Evolutionary conservation across 2,329 filamentous ascomycete genomes (phyloP), one percentile per base, ranked within the genome.

Genomic region (Stagonosporopsis vannaccii): DNA sequence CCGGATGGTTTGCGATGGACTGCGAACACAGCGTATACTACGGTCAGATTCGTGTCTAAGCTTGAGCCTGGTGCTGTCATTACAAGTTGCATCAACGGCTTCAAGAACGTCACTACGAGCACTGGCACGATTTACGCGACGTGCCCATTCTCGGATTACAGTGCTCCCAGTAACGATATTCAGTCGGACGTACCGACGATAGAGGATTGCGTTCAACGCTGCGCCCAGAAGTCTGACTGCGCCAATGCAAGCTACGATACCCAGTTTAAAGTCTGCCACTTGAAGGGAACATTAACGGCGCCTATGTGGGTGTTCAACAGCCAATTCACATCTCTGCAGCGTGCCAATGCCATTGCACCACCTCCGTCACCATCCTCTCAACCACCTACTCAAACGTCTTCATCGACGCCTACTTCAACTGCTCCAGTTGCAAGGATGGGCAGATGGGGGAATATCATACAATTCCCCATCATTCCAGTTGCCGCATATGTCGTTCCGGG

Each of bases 401-500:
- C 28, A 17, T 17, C 33, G 17, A 17, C 33, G 11, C 33, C 33
- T 19, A 36, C 33, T 36, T 36, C 33, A 36, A 36, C 19, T 36
- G 33, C 33, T 36, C 15, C 37, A 40, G 37, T 40, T 6, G 37
- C 37, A 15, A 40, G 17, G 15, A 19, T 47, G 23, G 49, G 56
- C 33, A 50, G n/a, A 32, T 55, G 56, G 56, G 40, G 39, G 8
- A 43, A 54, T 13, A 47, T 67, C 6, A 65, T 67, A 22, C 25
- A 58, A 1, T 61, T 67, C 26, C 62, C 62, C 2, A 50, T 68
- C 32, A 67, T 68, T 30, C 64, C 65, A 2, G 66, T 66, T 12
- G 64, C 59, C 6, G 62, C 62, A 3, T 66, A 64, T 33, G 55
- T 67, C 3, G 52, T 68, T 6, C 66, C 64, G 1, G 62, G 63